These are phyloP conservation scores for Colletotrichum brevisporum DNA, from an alignment of 2,329 filamentous ascomycete genomes.

Conservation along the genomic window DNA sequence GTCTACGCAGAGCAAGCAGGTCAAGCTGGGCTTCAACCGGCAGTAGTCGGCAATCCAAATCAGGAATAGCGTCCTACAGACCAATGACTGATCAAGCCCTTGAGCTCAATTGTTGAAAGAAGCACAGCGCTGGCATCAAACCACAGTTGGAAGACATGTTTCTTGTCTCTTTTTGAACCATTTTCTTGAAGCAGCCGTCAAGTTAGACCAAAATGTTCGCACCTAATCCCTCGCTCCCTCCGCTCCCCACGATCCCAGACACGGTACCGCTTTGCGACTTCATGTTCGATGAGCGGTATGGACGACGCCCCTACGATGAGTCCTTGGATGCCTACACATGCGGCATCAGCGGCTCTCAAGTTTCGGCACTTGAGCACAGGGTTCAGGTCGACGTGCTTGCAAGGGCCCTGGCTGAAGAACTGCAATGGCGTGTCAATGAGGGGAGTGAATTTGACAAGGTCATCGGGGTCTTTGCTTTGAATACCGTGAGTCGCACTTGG, in stretches of 20 bases:
- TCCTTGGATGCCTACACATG: conserved; percentile 83
- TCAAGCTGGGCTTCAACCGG: too few relatives aligned
- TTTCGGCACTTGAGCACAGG: conserved; percentile 73
- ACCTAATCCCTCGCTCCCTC: too few relatives aligned
- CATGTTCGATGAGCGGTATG: conserved; percentile 80
- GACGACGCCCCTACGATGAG: conserved; percentile 72
- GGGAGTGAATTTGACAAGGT: conserved; percentile 88
- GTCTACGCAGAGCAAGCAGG: too few relatives aligned
- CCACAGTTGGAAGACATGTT: too few relatives aligned
- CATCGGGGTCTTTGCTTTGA: conserved; percentile 80
- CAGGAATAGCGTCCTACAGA: too few relatives aligned
- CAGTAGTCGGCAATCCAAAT: too few relatives aligned
- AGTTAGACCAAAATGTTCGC: too few relatives aligned
- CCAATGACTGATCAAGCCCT: too few relatives aligned
- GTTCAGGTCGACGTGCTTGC: conserved; percentile 77
- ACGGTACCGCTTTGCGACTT: conserved; percentile 82
- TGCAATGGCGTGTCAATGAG: conserved; percentile 78
- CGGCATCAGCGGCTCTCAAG: conserved; percentile 78
- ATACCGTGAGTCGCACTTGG: conserved; percentile 70
- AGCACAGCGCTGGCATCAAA: too few relatives aligned
- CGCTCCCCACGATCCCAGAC: conserved; percentile 65
- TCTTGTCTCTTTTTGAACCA: too few relatives aligned
- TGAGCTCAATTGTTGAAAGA: too few relatives aligned
- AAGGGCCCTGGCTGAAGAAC: conserved; percentile 76
- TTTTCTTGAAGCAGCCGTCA: too few relatives aligned